A percentile compares a stretch with the other conserved stretches of the same genome.
Conservation (phyloP, 805 yeast genomes). For the Yarrowia sp. region DNA sequence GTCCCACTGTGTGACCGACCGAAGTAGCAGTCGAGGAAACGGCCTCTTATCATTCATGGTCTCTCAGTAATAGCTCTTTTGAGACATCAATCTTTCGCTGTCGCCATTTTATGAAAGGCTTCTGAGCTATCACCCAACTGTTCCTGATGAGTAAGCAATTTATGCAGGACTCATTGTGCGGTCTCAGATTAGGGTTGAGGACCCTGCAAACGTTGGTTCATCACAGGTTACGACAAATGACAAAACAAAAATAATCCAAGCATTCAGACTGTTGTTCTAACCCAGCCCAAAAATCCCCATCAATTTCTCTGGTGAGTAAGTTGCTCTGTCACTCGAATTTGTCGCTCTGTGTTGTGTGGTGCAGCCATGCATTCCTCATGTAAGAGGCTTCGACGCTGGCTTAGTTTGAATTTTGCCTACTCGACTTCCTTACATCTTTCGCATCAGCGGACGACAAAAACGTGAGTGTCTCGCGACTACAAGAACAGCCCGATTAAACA, state of each 20-base stretch:
- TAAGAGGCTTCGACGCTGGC: constrained; percentile 3
- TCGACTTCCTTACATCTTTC: constrained; percentile 10
- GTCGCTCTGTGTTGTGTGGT: background rate
- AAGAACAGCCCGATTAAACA: background rate
- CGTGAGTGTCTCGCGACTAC: background rate
- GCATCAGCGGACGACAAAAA: constrained; percentile 23
- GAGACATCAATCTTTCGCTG: no score
- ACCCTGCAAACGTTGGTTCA: background rate
- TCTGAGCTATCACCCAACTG: background rate
- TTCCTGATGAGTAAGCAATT: background rate
- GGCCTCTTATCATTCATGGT: no score
- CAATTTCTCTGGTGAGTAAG: background rate
- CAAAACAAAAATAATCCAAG: background rate
- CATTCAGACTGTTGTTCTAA: background rate
- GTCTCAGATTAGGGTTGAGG: background rate
- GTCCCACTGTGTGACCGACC: no score
- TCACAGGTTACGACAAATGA: background rate
- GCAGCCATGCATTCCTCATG: constrained; percentile 5
- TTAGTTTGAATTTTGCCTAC: constrained; percentile 16
- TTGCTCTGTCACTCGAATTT: background rate
- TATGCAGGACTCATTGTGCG: background rate
- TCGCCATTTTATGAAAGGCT: no score
- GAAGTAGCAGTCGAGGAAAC: no score
- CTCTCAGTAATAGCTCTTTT: no score
- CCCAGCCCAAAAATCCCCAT: background rate